A percentile compares a stretch with the other conserved stretches of the same genome.
phyloP scores from a whole-genome alignment of 371 early-diverging fungal genomes.

The Mucor irregularis region DNA sequence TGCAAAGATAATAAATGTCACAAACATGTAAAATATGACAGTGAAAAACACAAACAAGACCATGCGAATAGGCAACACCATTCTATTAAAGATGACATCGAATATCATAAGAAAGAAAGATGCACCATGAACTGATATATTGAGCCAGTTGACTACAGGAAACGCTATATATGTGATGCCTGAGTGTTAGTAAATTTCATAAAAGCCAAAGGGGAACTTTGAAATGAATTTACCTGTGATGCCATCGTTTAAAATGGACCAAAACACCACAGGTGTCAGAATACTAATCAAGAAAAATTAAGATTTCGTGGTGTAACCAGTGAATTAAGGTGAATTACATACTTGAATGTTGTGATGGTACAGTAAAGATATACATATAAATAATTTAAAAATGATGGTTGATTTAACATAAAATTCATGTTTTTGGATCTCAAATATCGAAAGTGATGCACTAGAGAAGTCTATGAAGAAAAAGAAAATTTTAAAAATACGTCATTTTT shows the following conservation, averaged over 20 bases:
- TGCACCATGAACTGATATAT: slow-evolving; percentile 52
- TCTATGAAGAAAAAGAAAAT: slow-evolving; percentile 5
- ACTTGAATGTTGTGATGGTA: slow-evolving; percentile 48
- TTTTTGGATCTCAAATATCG: slow-evolving; percentile 30
- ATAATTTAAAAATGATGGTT: slow-evolving; percentile 42
- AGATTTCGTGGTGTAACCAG: too few species aligned
- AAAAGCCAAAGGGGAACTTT: not conserved
- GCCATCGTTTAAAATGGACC: slow-evolving; percentile 31
- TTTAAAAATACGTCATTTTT: not conserved
- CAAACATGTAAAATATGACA: slow-evolving; percentile 49
- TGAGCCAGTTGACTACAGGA: slow-evolving; percentile 37
- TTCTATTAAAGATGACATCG: slow-evolving; percentile 51
- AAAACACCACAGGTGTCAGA: slow-evolving; percentile 59
- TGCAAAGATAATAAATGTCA: slow-evolving; percentile 49
- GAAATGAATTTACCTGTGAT: not conserved
- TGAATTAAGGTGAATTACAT: too few species aligned
- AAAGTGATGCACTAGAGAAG: slow-evolving; percentile 29
- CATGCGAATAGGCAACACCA: slow-evolving; percentile 40
- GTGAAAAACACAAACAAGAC: slow-evolving; percentile 37
- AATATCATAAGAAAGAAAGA: slow-evolving; percentile 52
- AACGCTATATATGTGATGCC: slow-evolving; percentile 4
- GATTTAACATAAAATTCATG: slow-evolving; percentile 30
- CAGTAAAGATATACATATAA: slow-evolving; percentile 44
- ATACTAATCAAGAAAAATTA: slow-evolving; percentile 28
- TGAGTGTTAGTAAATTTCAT: too few species aligned